A percentile compares a stretch with the other conserved stretches of the same genome.
phyloP scores from a whole-genome alignment of 2,329 filamentous ascomycete species.

The Alternaria atra region DNA sequence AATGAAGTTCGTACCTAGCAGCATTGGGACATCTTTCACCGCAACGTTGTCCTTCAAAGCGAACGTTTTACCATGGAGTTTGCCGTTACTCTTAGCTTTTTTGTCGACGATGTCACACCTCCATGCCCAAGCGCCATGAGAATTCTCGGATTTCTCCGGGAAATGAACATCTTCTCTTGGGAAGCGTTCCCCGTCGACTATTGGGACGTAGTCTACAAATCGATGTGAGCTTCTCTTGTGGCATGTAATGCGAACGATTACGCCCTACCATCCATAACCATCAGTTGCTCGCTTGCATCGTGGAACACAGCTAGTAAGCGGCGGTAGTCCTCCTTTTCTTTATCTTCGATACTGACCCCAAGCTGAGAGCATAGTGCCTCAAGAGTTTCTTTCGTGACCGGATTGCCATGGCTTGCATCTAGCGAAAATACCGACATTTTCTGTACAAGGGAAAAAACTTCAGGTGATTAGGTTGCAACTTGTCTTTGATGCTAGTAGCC shows the following conservation, averaged over 20 bases:
- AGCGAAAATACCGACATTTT: slow-evolving; percentile 53
- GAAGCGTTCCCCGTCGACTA: slow-evolving; percentile 46
- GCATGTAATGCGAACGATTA: slow-evolving; percentile 20
- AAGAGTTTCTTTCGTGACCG: slow-evolving; percentile 46
- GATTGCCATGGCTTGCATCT: slow-evolving; percentile 41
- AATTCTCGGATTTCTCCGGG: slow-evolving; percentile 46
- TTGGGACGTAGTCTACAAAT: slow-evolving; percentile 42
- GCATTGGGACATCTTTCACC: slow-evolving; percentile 44
- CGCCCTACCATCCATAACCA: slow-evolving; percentile 47
- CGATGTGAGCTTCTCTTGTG: not conserved
- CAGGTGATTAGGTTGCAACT: not conserved
- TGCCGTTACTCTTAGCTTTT: slow-evolving; percentile 22
- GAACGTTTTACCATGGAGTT: slow-evolving; percentile 51
- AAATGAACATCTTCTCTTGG: slow-evolving; percentile 43
- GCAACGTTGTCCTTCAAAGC: slow-evolving; percentile 47
- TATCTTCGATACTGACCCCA: slow-evolving; percentile 44
- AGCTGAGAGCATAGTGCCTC: slow-evolving; percentile 45
- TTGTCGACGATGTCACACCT: slow-evolving; percentile 50
- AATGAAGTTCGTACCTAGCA: slow-evolving; percentile 39
- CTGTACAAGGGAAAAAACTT: not conserved
- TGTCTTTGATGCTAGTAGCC: too few relatives aligned
- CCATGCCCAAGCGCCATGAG: slow-evolving; percentile 57
- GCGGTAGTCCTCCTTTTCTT: slow-evolving; percentile 52
- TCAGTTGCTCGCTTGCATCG: slow-evolving; percentile 50
- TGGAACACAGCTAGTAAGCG: slow-evolving; percentile 52